Evolutionary conservation across 2,329 filamentous ascomycete species (phyloP), one percentile per base, ranked within the genome.

Genomic region (Periconia macrospinosa): DNA sequence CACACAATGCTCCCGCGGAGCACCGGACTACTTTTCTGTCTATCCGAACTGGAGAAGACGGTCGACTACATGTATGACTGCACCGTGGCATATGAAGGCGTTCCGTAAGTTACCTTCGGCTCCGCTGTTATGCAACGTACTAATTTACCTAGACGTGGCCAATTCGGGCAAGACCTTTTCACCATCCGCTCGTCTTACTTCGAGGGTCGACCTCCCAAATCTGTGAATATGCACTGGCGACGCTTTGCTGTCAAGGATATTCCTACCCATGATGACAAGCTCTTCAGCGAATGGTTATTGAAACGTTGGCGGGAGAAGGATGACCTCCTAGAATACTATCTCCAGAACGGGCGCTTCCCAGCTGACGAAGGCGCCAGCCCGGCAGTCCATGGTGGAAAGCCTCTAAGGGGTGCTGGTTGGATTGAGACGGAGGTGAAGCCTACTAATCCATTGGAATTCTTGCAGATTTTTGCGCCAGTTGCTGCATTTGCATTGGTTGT

Each of bases 171-270:
- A 70, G 86, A 95, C 47, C 86, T 90, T 66, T 97, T 95, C 75
- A 92, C 90, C 1, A 81, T 99, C 6, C 84, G 85, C 1, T 90
- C 90, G 53, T 94, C 91, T 27, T 97, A 95, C 73, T 87, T 97
- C 61, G 84, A 94, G 71, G 93, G 94, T 42, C 88, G 90, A 0
- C 87, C 92, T 0, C 94, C 94, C 6, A 96, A 92, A 71, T 96
- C 91, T 2, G 92, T 97, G 65, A 97, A 97, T 75, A 91, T 97
- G 79, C 88, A 97, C 77, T 99, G 93, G 92, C 86, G 94, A 49
- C 87, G 92, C 18, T 97, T 96, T 75, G 81, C 83, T 20, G 69
- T 96, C 18, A 82, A 82, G 15, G 87, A 91, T 45, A 93, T 99
- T 23, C 94, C 94, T 0, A 79, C 96, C 5, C 82, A 90, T 45